A percentile compares a stretch with the other conserved stretches of the same genome.
These are phyloP conservation scores for Aleurites moluccanus DNA, from an alignment of 441 rosid genomes.

Conservation along the genomic window DNA sequence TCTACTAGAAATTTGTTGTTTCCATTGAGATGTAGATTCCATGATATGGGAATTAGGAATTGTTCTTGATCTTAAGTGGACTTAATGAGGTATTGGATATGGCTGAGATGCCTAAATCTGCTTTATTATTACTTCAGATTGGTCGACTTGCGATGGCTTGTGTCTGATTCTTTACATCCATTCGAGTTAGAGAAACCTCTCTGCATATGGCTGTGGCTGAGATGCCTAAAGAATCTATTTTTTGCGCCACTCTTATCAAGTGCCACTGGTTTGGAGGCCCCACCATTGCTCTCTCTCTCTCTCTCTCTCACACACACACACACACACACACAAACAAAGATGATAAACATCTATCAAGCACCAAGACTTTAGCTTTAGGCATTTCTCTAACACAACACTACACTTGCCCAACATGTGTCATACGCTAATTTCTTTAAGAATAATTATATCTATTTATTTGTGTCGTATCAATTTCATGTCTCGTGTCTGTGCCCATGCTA, in stretches of 20 bases:
- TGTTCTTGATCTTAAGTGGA: no score
- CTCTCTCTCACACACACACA: background rate
- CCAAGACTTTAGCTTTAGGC: no score
- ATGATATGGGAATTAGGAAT: no score
- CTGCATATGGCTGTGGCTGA: background rate
- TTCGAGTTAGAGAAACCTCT: background rate
- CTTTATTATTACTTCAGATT: constrained; percentile 25
- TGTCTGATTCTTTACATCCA: constrained; percentile 1
- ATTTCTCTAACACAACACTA: no score
- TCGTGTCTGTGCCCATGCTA: no score
- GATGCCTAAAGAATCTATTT: constrained; percentile 2
- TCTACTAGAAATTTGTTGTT: background rate
- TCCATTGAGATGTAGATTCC: background rate
- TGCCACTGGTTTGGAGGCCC: constrained; percentile 16
- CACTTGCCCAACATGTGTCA: no score
- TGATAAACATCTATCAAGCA: background rate
- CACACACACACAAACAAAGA: background rate
- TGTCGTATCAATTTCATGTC: no score
- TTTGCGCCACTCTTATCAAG: no score
- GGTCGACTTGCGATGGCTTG: constrained; percentile 9
- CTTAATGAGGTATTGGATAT: no score
- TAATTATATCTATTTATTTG: no score
- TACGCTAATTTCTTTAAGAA: no score
- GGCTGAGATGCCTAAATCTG: constrained; percentile 25
- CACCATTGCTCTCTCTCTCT: constrained; percentile 1